A percentile compares a stretch with the other conserved stretches of the same genome.
phyloP scores from a whole-genome alignment of 805 yeast genomes.

The Vanderwaltozyma verrucispora region DNA sequence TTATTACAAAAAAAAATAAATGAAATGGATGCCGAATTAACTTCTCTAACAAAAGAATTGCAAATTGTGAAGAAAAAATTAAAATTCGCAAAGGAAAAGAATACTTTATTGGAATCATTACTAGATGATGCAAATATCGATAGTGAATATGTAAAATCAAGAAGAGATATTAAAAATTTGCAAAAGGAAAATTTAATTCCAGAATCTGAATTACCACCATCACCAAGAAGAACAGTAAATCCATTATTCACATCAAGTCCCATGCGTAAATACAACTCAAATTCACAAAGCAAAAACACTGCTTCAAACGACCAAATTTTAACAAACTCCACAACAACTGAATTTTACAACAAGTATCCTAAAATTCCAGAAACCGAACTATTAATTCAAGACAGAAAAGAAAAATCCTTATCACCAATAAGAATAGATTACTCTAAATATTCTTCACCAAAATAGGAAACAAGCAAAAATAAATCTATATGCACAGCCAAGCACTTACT shows the following conservation, averaged over 20 bases:
- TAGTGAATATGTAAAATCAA: conserved; percentile 23
- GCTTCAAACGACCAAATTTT: conserved; percentile 1
- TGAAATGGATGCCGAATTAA: conserved; percentile 8
- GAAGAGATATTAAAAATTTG: conserved; percentile 26
- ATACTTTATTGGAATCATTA: conserved; percentile 19
- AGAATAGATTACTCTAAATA: conserved; percentile 21
- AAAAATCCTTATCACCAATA: conserved; percentile 18
- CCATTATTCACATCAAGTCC: conserved; percentile 30
- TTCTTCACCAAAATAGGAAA: conserved; percentile 7
- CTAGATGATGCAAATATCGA: conserved; percentile 27
- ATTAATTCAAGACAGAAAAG: conserved; percentile 12
- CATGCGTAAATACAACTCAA: conserved; percentile 8
- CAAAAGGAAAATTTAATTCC: conserved; percentile 25
- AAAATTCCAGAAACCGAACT: conserved; percentile 25
- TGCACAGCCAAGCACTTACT: too few species aligned
- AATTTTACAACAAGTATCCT: conserved; percentile 24
- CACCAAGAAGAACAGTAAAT: conserved; percentile 17
- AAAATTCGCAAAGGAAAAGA: conserved; percentile 25
- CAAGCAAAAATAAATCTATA: background rate
- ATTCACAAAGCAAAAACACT: background rate
- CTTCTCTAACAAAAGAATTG: conserved; percentile 9
- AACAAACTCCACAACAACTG: conserved; percentile 2
- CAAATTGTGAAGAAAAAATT: conserved; percentile 16
- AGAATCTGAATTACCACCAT: conserved; percentile 24
- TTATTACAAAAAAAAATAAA: conserved; percentile 11